Evolutionary conservation across 2,329 filamentous ascomycete species (phyloP).

Genomic region (Diaporthe sp.): DNA sequence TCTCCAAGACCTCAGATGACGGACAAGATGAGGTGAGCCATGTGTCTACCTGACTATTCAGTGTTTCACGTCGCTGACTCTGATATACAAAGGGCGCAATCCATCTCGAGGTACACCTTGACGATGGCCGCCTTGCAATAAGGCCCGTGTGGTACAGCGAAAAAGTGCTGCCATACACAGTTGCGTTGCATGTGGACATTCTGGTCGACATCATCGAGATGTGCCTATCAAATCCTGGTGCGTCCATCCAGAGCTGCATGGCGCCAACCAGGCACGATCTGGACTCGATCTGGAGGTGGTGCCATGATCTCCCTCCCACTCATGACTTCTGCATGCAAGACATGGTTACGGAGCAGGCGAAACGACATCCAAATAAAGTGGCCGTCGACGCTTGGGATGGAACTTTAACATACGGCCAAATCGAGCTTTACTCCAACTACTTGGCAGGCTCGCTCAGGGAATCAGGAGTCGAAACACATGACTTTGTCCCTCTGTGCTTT

Average conservation of each 20-base stretch:
- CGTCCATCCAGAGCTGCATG: conserved; percentile 51
- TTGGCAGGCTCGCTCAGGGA: conserved; percentile 42
- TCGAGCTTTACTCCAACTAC: conserved; percentile 41
- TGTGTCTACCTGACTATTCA: neutral
- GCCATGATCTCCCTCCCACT: conserved; percentile 58
- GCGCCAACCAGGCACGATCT: conserved; percentile 48
- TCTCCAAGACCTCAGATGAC: conserved; percentile 35
- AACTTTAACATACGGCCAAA: conserved; percentile 42
- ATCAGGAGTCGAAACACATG: conserved; percentile 42
- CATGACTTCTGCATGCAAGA: conserved; percentile 63
- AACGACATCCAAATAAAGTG: conserved; percentile 50
- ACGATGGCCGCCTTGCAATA: conserved; percentile 50
- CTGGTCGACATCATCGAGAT: conserved; percentile 57
- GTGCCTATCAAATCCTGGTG: conserved; percentile 49
- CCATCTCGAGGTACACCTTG: conserved; percentile 51
- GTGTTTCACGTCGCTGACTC: neutral
- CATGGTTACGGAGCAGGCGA: conserved; percentile 56
- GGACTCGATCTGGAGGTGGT: conserved; percentile 62
- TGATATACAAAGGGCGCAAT: conserved; percentile 47
- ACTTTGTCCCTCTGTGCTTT: conserved; percentile 47
- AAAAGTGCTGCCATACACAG: conserved; percentile 58
- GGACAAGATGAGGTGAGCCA: conserved; percentile 47
- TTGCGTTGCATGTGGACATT: conserved; percentile 57
- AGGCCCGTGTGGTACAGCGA: conserved; percentile 58
- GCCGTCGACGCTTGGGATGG: conserved; percentile 49